Base-by-base conservation (phyloP, 129 eudicot species). In the Glebionis coronaria region DNA sequence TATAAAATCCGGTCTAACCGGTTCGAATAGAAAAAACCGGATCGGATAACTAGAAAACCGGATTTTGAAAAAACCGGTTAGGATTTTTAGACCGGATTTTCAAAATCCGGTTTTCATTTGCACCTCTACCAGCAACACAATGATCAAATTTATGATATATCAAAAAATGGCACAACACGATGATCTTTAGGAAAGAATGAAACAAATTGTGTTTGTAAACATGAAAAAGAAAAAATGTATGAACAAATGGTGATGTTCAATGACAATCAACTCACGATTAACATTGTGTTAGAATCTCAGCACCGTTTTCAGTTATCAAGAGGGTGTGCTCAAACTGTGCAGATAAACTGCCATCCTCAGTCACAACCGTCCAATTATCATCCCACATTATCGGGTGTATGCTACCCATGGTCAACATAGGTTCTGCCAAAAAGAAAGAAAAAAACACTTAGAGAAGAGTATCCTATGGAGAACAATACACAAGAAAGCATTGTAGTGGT, bases 261-360 rank as follows among this genome's bases (percentile, higher is more conserved):
- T 44, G n/a, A 27, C 13, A 12, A 70, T 57, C 47, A 63, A 15
- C 38, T 61, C 70, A 49, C 25, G 25, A 55, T 71, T 73, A 92
- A 70, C 95, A 92, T 49, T 80, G 87, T 3, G 98, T 92, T 46
- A 92, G 68, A n/a, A 92, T 92, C 84, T 92, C 98, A 31, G 87
- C 96, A 35, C 98, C 98, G 60, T 82, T 82, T 61, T 79, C 70
- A 4, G 96, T 92, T 31, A 88, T 88, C 67, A 92, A 80, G 75
- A 92, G 52, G 70, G 98, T 92, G 67, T 92, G 98, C 76, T 92
- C 98, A 71, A 92, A 92, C 79, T 92, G 96, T 44, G 96, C 98
- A 1, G 96, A 88, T 44, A 88, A 90, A 80, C 95, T 88, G 10
- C 91, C 96, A 74, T 92, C 98, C 61, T 74, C 84, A 0, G 98